Base-by-base conservation (phyloP, 352 stramenopile species). In the Albugo laibachii region DNA sequence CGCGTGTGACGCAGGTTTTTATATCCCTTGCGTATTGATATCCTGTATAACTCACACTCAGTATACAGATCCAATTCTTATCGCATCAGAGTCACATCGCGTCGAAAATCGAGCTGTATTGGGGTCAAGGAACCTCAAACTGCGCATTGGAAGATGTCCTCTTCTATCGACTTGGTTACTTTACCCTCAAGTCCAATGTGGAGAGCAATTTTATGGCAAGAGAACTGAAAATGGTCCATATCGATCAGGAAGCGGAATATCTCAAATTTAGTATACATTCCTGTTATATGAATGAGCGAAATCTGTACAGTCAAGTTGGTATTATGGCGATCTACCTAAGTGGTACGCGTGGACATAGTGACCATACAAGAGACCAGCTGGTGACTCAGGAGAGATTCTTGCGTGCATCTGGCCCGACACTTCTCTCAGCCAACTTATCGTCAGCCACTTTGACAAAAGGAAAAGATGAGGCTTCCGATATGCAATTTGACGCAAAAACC, bases 191-290 rank as follows among this genome's bases (percentile, higher is more conserved):
- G 49, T 57, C 63, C n/a, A 92, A 92, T 44, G 64, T 70, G 0
- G 72, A 86, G 62, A 92, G 70, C 50, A 63, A 77, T 36, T 88
- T 83, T 58, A 69, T 70, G 63, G 86, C 87, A 2, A 67, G 87
- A 14, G 87, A 97, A 63, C 73, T 97, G 45, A 96, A 97, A 58
- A 86, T 72, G 0, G 78, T 96, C 16, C 81, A 94, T 20, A 85
- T 97, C 31, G 70, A 93, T 54, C 72, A 83, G 42, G 63, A 83
- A 34, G 75, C 78, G 12, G 59, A 57, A 19, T 85, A 91, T 27
- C 49, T 96, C 21, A 93, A 92, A 59, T 61, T 96, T 24, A 54
- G 85, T n/a, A 62, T 95, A 24, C 83, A 95, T 48, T 55, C 74
- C 39, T 94, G 80, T 56, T 83, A 95, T 52, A 57, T 80, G 31